Base-by-base conservation (phyloP, 139 green algal genomes). In the Gonium pectorale region DNA sequence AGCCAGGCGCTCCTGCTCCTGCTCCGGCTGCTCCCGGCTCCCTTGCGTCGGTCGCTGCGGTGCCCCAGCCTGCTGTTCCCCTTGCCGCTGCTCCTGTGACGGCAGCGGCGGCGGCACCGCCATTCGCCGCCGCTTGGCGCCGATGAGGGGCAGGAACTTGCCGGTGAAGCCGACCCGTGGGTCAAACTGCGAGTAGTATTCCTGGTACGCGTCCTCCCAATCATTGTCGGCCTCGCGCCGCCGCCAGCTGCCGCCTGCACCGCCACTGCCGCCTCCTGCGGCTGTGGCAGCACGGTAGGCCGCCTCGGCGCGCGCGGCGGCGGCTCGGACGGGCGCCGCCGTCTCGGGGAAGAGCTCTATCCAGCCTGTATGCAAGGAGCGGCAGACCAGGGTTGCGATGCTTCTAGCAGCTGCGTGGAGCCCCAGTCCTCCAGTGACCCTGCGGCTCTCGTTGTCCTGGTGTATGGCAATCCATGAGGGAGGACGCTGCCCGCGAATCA, bases 351-450 rank as follows among this genome's bases (percentile, higher is more conserved):
- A 56, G 35, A 85, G 63, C 64, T 67, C 46, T 0, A 85, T 37
- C 79, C 79, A 85, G 33, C 79, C 79, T 84, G 63, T 26, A 56
- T n/a, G n/a, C n/a, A n/a, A n/a, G n/a, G n/a, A n/a, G n/a, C n/a
- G n/a, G n/a, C n/a, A n/a, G n/a, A n/a, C n/a, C n/a, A n/a, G n/a
- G n/a, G n/a, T n/a, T n/a, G n/a, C n/a, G n/a, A n/a, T n/a, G n/a
- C n/a, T n/a, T n/a, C n/a, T n/a, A n/a, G n/a, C n/a, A n/a, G n/a
- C n/a, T n/a, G n/a, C n/a, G n/a, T n/a, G n/a, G n/a, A n/a, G n/a
- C n/a, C n/a, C n/a, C n/a, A n/a, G n/a, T n/a, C n/a, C n/a, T n/a
- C n/a, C n/a, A n/a, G n/a, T n/a, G n/a, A n/a, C n/a, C n/a, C n/a
- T n/a, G n/a, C n/a, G n/a, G n/a, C n/a, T n/a, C n/a, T n/a, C n/a